A percentile compares a stretch with the other conserved stretches of the same genome.
Evolutionary conservation across 2,329 filamentous ascomycete genomes (phyloP).

Genomic region (Diaporthe caulivora): DNA sequence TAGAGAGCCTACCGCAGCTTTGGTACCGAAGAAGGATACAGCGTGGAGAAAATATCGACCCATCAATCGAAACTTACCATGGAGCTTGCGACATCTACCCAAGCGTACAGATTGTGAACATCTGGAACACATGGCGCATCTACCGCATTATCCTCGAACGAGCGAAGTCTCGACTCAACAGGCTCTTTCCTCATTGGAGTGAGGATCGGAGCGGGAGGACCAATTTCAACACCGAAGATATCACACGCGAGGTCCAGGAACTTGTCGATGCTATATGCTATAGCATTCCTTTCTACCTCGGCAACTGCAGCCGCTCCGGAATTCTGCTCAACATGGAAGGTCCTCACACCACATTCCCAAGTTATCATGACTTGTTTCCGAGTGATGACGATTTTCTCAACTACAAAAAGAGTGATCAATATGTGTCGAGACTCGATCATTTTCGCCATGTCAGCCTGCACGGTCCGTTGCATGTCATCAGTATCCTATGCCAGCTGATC

Average conservation of each 20-base stretch:
- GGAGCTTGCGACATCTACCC: neutral
- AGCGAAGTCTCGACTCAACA: neutral
- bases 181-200: neutral
- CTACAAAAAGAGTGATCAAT: neutral
- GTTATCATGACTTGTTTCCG: neutral
- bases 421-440: neutral
- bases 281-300: constrained; percentile 16
- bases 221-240: neutral
- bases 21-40: neutral
- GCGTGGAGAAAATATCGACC: neutral
- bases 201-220: no score
- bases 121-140: constrained; percentile 17
- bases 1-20: neutral
- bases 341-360: neutral
- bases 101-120: neutral
- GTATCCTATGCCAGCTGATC: constrained; percentile 1
- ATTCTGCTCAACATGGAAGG: neutral
- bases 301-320: neutral
- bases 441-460: constrained; percentile 1
- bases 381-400: constrained; percentile 1
- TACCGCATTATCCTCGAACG: neutral
- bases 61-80: neutral
- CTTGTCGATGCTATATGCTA: neutral
- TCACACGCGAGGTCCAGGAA: neutral
- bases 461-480: neutral